Percentiles rank a stretch among this genome's conserved stretches.
phyloP scores from a whole-genome alignment of 2,329 filamentous ascomycete species.

The Paracoccidioides brasiliensis region DNA sequence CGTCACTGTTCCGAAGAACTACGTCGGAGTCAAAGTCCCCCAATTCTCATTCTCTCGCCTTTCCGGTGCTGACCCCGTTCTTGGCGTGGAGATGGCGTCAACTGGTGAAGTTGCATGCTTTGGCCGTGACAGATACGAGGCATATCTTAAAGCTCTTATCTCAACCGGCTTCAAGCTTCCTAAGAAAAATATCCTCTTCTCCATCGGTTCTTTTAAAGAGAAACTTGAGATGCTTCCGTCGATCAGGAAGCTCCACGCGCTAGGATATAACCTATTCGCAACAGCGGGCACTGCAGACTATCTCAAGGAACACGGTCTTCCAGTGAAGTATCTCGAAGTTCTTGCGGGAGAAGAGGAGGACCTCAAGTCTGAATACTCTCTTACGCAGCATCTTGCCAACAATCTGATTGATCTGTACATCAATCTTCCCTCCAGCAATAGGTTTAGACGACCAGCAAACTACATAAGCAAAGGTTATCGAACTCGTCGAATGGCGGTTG shows the following conservation, averaged over 20 bases:
- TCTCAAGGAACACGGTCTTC: constrained; percentile 80
- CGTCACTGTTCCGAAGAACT: constrained; percentile 60
- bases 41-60: constrained; percentile 98
- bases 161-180: constrained; percentile 94
- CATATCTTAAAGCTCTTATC: constrained; percentile 89
- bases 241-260: constrained; percentile 71
- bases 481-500: constrained; percentile 93
- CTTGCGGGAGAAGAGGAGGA: constrained; percentile 65
- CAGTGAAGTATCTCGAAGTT: constrained; percentile 86
- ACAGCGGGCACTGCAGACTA: constrained; percentile 96
- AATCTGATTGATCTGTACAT: constrained; percentile 98
- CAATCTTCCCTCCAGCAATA: constrained; percentile 97
- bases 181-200: constrained; percentile 87
- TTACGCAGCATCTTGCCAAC: constrained; percentile 92
- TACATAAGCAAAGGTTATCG: constrained; percentile 98
- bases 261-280: constrained; percentile 92
- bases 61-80: constrained; percentile 86
- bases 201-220: constrained; percentile 94
- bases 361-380: constrained; percentile 88
- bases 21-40: constrained; percentile 93
- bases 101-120: constrained; percentile 98
- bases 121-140: constrained; percentile 89
- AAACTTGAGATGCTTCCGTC: constrained; percentile 96
- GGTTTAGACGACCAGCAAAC: constrained; percentile 88
- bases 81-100: constrained; percentile 98